Evolutionary conservation across 1,284 basidiomycete genomes (phyloP).

Genomic region (Sporisorium sorghi): DNA sequence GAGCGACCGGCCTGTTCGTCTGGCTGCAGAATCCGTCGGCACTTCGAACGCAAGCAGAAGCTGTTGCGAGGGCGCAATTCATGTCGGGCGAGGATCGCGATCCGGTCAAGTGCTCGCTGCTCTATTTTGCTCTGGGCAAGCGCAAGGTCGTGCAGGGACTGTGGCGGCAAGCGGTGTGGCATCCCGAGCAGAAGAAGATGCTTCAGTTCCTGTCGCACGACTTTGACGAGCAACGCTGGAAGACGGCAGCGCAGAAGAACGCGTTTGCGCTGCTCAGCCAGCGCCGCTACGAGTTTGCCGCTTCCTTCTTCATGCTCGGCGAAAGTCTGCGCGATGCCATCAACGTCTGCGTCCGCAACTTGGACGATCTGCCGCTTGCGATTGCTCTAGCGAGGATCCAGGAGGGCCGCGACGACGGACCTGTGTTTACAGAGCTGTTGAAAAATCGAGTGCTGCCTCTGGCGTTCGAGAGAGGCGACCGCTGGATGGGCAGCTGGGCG

Average conservation of each 20-base stretch:
- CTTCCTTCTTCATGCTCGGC: conserved; percentile 95
- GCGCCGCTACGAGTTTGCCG: conserved; percentile 75
- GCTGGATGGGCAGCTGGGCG: conserved; percentile 97
- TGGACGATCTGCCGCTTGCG: conserved; percentile 89
- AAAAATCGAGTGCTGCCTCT: conserved; percentile 81
- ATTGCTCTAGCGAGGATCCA: conserved; percentile 87
- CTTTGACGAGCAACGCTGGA: conserved; percentile 86
- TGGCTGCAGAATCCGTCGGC: conserved; percentile 80
- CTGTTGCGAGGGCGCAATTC: conserved; percentile 92
- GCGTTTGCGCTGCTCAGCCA: conserved; percentile 87
- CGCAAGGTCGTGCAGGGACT: conserved; percentile 89
- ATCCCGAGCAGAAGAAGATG: conserved; percentile 90
- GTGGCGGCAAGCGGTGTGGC: conserved; percentile 94
- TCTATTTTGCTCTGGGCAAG: conserved; percentile 95
- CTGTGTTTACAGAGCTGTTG: conserved; percentile 79
- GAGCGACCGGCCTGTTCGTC: conserved; percentile 83
- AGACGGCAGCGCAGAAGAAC: conserved; percentile 93
- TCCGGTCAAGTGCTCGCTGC: conserved; percentile 87
- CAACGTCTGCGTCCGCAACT: conserved; percentile 86
- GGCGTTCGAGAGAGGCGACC: conserved; percentile 85
- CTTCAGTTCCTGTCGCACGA: conserved; percentile 92
- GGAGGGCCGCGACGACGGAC: conserved; percentile 79
- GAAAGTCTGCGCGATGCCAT: conserved; percentile 89
- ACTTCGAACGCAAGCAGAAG: conserved; percentile 78
- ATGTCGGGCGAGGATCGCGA: conserved; percentile 77